Base-by-base conservation (phyloP, 345 rosid species). In the Rubroshorea leprosula region DNA sequence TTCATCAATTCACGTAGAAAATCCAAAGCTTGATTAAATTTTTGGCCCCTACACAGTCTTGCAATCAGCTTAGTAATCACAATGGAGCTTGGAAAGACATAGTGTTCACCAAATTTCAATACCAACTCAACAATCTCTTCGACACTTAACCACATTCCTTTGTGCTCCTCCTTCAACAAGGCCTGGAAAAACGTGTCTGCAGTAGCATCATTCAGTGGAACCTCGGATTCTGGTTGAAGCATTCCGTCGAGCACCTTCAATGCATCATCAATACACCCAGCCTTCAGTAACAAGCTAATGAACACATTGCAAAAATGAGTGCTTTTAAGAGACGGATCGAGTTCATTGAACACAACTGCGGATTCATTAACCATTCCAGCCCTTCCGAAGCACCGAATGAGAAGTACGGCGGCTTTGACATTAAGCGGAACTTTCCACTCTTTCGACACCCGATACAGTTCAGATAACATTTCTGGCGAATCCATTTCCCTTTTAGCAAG, bases 191-290 rank as follows among this genome's bases (percentile, higher is more conserved):
- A 54, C 22, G 78, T 70, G 60, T 70, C 72, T 16, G 69, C 84
- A 1, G 87, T 83, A 47, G 50, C 49, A 26, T 68, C 67, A 65
- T 82, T 57, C 1, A 92, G 89, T 17, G 58, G 74, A 55, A 39
- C 75, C 49, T 66, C 60, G 0, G 82, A 68, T 4, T 51, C 74
- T 15, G 26, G 62, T 0, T 70, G 66, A 50, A 83, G 84, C 99
- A 93, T 89, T 89, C 82, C 94, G 49, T 83, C 96, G 80, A 93
- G 81, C 89, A 86, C 71, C 66, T 85, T 80, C 55, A 85, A 64
- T 6, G 94, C 97, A 64, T 76, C 62, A 13, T 70, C 76, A 4
- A 61, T 61, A 35, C 76, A 74, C 22, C 80, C 83, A 23, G 47
- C 66, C 27, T 69, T 58, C 5, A 83, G 2, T 21, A 80, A 15